Percentiles rank a stretch among this genome's conserved stretches.
Evolutionary conservation across 805 yeast species (phyloP).

Genomic region (Debaryomyces hansenii): DNA sequence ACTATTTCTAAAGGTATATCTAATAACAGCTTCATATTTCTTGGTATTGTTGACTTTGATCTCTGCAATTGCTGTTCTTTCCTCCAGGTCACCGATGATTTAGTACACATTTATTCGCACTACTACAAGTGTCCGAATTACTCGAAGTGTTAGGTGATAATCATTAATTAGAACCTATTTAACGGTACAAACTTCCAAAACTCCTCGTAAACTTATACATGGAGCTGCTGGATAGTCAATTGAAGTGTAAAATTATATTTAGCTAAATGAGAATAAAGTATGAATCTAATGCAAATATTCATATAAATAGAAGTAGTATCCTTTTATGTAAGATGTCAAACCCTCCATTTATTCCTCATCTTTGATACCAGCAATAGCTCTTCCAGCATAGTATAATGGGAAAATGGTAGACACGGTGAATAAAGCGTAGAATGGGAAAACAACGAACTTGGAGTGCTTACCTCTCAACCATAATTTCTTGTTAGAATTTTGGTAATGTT

Average conservation of each 20-base stretch:
- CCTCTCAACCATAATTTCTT: conserved; percentile 48
- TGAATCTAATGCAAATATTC: background rate
- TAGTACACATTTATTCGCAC: too few relatives aligned
- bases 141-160: background rate
- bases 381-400: conserved; percentile 67
- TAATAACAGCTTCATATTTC: conserved; percentile 1
- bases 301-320: background rate
- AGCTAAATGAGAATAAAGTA: background rate
- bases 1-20: conserved; percentile 2
- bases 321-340: background rate
- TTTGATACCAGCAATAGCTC: conserved; percentile 72
- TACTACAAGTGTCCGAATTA: too few relatives aligned
- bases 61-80: too few relatives aligned
- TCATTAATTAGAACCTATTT: background rate
- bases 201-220: background rate
- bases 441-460: conserved; percentile 56
- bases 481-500: conserved; percentile 43
- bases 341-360: conserved; percentile 21
- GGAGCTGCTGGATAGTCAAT: background rate
- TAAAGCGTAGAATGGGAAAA: conserved; percentile 78
- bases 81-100: too few relatives aligned
- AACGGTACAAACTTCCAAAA: background rate
- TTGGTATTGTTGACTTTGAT: too few relatives aligned
- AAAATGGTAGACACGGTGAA: conserved; percentile 65
- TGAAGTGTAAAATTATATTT: background rate